phyloP scores from a whole-genome alignment of 768 basidiomycete genomes.

The Tylopilus cervinicoccineus region DNA sequence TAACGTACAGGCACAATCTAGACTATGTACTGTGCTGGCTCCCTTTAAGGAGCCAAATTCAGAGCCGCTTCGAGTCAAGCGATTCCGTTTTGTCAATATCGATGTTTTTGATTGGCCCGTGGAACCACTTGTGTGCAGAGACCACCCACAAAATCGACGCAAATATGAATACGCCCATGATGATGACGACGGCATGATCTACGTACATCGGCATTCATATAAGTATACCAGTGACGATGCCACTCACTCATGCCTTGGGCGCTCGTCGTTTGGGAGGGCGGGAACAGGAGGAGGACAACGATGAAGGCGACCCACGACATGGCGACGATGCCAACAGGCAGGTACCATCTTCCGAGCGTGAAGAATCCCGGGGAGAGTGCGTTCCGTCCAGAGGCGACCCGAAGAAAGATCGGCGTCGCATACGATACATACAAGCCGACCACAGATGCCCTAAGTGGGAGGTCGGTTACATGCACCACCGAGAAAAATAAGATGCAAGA shows the following conservation, averaged over 20 bases:
- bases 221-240: background rate
- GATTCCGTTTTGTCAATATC: conserved; percentile 18
- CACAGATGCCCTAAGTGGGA: conserved; percentile 52
- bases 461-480: background rate
- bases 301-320: conserved; percentile 67
- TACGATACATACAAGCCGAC: conserved; percentile 69
- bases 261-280: conserved; percentile 36
- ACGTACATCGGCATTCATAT: background rate
- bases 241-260: conserved; percentile 54
- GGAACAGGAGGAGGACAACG: conserved; percentile 55
- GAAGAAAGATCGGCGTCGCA: conserved; percentile 62
- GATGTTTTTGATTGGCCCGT: conserved; percentile 55
- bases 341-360: conserved; percentile 54
- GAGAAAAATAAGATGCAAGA: background rate
- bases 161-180: conserved; percentile 62
- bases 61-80: conserved; percentile 11
- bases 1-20: background rate
- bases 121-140: conserved; percentile 70
- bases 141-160: conserved; percentile 60
- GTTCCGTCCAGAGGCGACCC: conserved; percentile 64
- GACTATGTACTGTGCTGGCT: background rate
- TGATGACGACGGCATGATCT: conserved; percentile 71
- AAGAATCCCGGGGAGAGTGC: conserved; percentile 59
- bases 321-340: conserved; percentile 56
- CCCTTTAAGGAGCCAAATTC: background rate